A percentile compares a stretch with the other conserved stretches of the same genome.
These are phyloP conservation scores for Acephala macrosclerotiorum DNA, from an alignment of 2,329 filamentous ascomycete genomes.

Conservation along the genomic window DNA sequence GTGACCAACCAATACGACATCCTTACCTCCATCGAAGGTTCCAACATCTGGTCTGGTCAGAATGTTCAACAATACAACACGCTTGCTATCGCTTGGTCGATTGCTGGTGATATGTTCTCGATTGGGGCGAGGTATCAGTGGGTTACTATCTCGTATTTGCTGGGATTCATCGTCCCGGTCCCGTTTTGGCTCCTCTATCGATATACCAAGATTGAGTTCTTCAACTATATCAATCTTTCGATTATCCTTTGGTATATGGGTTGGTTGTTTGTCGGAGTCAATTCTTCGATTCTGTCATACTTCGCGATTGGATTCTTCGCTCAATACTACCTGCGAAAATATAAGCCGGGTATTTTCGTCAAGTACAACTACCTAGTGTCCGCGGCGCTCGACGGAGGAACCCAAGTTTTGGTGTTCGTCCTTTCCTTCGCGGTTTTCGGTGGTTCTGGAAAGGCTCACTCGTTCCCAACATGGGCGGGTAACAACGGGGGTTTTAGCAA, in stretches of 20 bases:
- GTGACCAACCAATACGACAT: constrained; percentile 51
- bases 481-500: constrained; percentile 28
- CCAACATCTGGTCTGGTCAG: constrained; percentile 56
- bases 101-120: constrained; percentile 52
- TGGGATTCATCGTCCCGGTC: constrained; percentile 53
- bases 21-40: constrained; percentile 50
- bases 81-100: constrained; percentile 47
- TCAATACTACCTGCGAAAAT: constrained; percentile 53
- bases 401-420: constrained; percentile 71
- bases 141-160: constrained; percentile 49
- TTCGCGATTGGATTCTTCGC: constrained; percentile 47
- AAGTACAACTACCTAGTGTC: constrained; percentile 81
- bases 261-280: constrained; percentile 52
- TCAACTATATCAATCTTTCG: constrained; percentile 48
- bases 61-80: constrained; percentile 55
- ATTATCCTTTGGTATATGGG: constrained; percentile 54
- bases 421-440: constrained; percentile 67
- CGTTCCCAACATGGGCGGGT: constrained; percentile 39
- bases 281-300: constrained; percentile 46
- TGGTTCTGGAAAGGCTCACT: constrained; percentile 35
- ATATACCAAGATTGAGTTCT: constrained; percentile 37
- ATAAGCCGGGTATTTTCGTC: constrained; percentile 75
- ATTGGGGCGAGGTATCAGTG: constrained; percentile 48
- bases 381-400: constrained; percentile 73
- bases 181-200: constrained; percentile 45